Evolutionary conservation across 805 yeast species (phyloP), one percentile per base, ranked within the genome.

Genomic region (Zygoascus tannicola): DNA sequence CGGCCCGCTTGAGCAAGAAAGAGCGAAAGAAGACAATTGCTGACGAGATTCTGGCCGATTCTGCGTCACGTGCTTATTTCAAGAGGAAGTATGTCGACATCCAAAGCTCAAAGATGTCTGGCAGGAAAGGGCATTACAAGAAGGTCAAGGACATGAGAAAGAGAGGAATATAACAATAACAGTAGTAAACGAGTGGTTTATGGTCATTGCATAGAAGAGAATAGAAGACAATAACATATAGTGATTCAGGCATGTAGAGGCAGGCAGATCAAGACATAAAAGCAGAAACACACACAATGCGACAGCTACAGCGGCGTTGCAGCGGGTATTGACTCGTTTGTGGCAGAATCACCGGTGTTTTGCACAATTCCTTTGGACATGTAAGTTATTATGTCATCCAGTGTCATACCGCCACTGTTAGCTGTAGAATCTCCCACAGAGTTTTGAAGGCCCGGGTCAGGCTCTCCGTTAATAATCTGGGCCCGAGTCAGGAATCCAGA

Each of bases 41-140:
- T 33, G 92, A 84, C 47, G 94, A 88, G 60, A 70, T 92, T 35
- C 68, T 92, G 67, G 74, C 80, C 44, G 95, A 86, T 58, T 73
- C 70, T 40, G 77, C 76, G 35, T 68, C 85, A 2, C 75, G 74
- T 53, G 73, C 75, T 50, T 90, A 87, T 67, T 88, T 87, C 73
- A 84, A 83, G 71, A 76, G 87, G 54, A 84, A 83, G 64, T 90
- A 83, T 59, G 60, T 66, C 28, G 95, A 86, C 57, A 85, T 90
- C 47, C 96, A 86, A 63, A 68, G 62, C 10, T 67, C 73, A 49
- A 74, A 73, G 58, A 68, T 66, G 3, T 70, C 74, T 51, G 95
- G 95, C 20, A 79, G 81, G 43, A 79, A 75, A 59, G 75, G 66
- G 18, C 78, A 76, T 59, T 80, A 76, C 62, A 80, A 81, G 61